These are phyloP conservation scores for Bremia lactucae DNA, from an alignment of 352 stramenopile species.

Conservation along the genomic window DNA sequence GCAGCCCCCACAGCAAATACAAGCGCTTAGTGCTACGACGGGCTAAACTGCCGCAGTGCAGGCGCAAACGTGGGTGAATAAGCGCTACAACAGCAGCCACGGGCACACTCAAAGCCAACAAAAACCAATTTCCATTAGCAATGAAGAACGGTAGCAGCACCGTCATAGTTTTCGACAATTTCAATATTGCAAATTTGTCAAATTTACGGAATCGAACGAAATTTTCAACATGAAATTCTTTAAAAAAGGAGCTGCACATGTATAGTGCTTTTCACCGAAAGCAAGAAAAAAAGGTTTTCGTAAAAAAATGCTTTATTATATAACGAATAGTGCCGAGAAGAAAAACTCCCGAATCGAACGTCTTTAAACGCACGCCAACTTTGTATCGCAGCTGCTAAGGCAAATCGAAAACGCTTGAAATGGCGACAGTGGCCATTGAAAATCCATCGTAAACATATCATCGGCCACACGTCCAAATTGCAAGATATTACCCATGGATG, in stretches of 20 bases:
- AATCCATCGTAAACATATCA: constrained; percentile 89
- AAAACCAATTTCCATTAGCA: constrained; percentile 57
- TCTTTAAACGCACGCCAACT: constrained; percentile 73
- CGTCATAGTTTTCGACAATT: constrained; percentile 35
- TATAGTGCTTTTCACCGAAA: too few relatives aligned
- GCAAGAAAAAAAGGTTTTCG: too few relatives aligned
- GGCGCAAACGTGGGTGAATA: constrained; percentile 32
- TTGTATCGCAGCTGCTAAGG: constrained; percentile 83
- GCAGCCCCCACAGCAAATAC: constrained; percentile 32
- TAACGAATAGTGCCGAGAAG: neutral
- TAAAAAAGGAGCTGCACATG: too few relatives aligned
- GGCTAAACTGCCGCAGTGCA: constrained; percentile 14
- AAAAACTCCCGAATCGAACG: neutral
- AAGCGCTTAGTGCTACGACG: constrained; percentile 13
- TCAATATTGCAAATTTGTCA: too few relatives aligned
- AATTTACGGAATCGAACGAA: too few relatives aligned
- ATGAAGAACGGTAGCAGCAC: constrained; percentile 58
- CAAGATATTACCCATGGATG: constrained; percentile 78
- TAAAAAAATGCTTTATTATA: too few relatives aligned
- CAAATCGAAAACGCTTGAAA: constrained; percentile 86
- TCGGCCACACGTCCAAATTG: constrained; percentile 85
- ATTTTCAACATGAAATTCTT: too few relatives aligned
- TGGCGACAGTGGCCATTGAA: constrained; percentile 79
- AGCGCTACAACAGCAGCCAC: constrained; percentile 21
- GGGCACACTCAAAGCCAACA: constrained; percentile 24